These are phyloP conservation scores for Wilhelminamyces savonicus DNA, from an alignment of 805 yeast species.

Conservation along the genomic window DNA sequence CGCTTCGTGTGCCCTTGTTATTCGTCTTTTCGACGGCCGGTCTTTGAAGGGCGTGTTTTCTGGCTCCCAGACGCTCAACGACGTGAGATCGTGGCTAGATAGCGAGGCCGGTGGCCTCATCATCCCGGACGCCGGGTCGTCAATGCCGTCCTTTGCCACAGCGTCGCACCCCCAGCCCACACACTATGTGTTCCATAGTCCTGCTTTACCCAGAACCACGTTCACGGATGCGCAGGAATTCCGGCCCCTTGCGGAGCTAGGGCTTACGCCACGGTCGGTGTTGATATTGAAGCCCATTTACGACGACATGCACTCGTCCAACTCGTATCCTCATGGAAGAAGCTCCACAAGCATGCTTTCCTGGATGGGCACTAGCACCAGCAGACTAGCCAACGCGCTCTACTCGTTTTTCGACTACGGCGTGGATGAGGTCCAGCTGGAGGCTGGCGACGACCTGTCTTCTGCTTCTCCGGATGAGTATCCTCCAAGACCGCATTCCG, in stretches of 20 bases:
- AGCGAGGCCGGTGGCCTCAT: slow-evolving; percentile 29
- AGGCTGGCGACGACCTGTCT: slow-evolving; percentile 5
- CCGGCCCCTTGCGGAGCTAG: slow-evolving; percentile 44
- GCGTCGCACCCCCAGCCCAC: slow-evolving; percentile 55
- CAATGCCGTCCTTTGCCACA: slow-evolving; percentile 46
- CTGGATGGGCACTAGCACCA: slow-evolving; percentile 1
- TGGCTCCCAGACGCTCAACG: slow-evolving; percentile 39
- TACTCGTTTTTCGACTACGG: slow-evolving; percentile 39
- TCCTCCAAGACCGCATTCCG: no score
- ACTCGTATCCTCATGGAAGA: slow-evolving; percentile 6
- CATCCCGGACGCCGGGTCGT: slow-evolving; percentile 34
- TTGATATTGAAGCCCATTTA: slow-evolving; percentile 62
- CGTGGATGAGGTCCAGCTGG: slow-evolving; percentile 19
- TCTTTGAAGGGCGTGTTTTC: slow-evolving; percentile 47
- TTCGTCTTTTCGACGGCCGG: slow-evolving; percentile 64
- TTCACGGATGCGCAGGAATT: slow-evolving; percentile 47
- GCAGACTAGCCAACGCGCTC: slow-evolving; percentile 21
- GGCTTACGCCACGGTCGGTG: slow-evolving; percentile 67
- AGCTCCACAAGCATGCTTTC: slow-evolving; percentile 8
- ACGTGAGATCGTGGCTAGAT: slow-evolving; percentile 61
- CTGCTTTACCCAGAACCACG: slow-evolving; percentile 43
- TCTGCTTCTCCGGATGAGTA: neutral
- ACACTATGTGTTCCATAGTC: slow-evolving; percentile 30
- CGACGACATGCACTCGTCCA: slow-evolving; percentile 16
- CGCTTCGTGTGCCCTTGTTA: slow-evolving; percentile 37